Conservation (phyloP, 352 stramenopile species). For the Phytophthora brassicae region DNA sequence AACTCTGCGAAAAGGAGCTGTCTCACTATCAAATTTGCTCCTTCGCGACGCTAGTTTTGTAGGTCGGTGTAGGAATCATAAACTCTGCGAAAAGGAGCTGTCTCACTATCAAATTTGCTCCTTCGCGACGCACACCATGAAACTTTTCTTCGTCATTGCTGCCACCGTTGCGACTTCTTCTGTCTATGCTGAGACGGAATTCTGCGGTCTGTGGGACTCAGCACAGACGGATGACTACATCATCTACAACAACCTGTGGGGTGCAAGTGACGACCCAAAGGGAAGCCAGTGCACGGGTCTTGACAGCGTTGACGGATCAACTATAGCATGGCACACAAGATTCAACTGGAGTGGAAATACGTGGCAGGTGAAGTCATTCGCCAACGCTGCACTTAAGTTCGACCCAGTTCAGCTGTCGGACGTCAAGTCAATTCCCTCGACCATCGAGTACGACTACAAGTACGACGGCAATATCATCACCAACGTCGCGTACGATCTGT, state of each 20-base stretch:
- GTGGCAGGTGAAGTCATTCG: slow-evolving; percentile 41
- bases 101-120: slow-evolving; percentile 7
- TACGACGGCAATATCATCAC: slow-evolving; percentile 35
- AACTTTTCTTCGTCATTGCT: slow-evolving; percentile 8
- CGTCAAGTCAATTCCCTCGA: slow-evolving; percentile 36
- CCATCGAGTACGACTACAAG: slow-evolving; percentile 37
- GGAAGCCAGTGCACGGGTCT: slow-evolving; percentile 43
- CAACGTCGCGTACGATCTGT: slow-evolving; percentile 42
- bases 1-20: slow-evolving; percentile 9
- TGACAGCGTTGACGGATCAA: slow-evolving; percentile 27
- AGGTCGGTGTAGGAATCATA: no score
- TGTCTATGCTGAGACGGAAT: slow-evolving; percentile 8
- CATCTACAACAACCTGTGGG: slow-evolving; percentile 47
- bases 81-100: slow-evolving; percentile 9
- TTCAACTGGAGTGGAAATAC: slow-evolving; percentile 32
- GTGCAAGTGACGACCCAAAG: slow-evolving; percentile 19
- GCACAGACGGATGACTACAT: slow-evolving; percentile 34
- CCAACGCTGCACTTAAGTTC: slow-evolving; percentile 41
- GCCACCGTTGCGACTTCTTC: slow-evolving; percentile 6
- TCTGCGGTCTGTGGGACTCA: slow-evolving; percentile 31
- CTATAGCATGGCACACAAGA: slow-evolving; percentile 38
- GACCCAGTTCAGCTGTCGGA: slow-evolving; percentile 27
- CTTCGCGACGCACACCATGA: slow-evolving; percentile 14
- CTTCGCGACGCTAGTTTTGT: no score
- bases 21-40: slow-evolving; percentile 7